Conservation (phyloP, 2,329 filamentous ascomycete species). For the Trichoderma harzianum region DNA sequence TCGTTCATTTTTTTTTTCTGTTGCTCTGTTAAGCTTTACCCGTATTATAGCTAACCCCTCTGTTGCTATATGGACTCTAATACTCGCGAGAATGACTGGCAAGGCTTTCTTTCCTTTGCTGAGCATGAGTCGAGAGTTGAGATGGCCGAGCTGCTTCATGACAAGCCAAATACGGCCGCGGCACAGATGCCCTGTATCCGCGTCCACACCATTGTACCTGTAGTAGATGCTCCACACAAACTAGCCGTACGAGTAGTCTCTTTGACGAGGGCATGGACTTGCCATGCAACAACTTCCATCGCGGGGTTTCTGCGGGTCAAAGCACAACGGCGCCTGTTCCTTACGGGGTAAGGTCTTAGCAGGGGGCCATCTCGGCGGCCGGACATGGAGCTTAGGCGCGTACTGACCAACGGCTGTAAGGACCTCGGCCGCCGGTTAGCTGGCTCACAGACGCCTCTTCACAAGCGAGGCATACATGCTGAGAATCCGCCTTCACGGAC, state of each 20-base stretch:
- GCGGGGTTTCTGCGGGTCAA: slow-evolving; percentile 15
- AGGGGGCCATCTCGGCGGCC: slow-evolving; percentile 3
- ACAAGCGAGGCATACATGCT: not conserved
- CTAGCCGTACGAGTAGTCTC: not conserved
- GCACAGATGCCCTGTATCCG: slow-evolving; percentile 13
- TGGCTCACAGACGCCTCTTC: not conserved
- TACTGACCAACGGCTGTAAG: slow-evolving; percentile 29
- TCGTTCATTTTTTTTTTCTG: no score
- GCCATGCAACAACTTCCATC: slow-evolving; percentile 12
- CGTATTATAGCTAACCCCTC: not conserved
- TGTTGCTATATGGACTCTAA: not conserved
- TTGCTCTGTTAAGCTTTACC: not conserved
- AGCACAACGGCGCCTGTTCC: slow-evolving; percentile 16
- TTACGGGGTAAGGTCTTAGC: slow-evolving; percentile 10
- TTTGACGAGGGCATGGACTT: not conserved
- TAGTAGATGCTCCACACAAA: not conserved
- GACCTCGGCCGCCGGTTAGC: slow-evolving; percentile 30
- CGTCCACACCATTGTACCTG: not conserved
- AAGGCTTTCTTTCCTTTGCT: not conserved
- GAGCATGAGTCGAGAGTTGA: not conserved
- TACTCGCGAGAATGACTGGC: not conserved
- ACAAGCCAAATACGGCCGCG: slow-evolving; percentile 7
- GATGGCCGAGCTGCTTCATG: not conserved
- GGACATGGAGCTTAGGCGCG: slow-evolving; percentile 9
- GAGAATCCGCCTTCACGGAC: not conserved